These are phyloP conservation scores for Spergularia azorica DNA, from an alignment of 179 eudicot species.

Conservation along the genomic window DNA sequence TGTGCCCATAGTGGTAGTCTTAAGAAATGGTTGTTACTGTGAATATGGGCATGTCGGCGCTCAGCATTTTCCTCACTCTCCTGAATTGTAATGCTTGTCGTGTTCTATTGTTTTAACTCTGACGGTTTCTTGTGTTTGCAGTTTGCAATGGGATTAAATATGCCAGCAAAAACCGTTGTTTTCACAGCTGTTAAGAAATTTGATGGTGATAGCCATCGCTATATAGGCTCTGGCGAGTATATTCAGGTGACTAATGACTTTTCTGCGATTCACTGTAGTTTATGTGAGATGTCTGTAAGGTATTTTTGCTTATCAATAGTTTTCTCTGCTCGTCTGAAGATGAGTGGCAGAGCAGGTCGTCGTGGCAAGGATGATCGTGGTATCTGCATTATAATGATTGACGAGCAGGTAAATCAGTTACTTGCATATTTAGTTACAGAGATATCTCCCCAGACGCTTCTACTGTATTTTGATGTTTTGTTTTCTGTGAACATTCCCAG, in stretches of 20 bases:
- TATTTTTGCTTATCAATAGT: not conserved
- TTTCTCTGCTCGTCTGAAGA: slow-evolving; percentile 40
- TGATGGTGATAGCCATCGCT: slow-evolving; percentile 98
- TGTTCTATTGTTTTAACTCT: not conserved
- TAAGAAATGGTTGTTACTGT: not conserved
- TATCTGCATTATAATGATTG: slow-evolving; percentile 97
- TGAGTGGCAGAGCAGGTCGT: slow-evolving; percentile 99
- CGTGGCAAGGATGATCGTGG: slow-evolving; percentile 99
- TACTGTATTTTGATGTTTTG: too few species aligned
- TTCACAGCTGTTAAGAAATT: slow-evolving; percentile 93
- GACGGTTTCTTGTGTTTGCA: slow-evolving; percentile 31
- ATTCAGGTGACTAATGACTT: slow-evolving; percentile 83
- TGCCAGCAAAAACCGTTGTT: slow-evolving; percentile 99
- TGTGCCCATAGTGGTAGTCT: not conserved
- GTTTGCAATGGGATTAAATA: slow-evolving; percentile 99
- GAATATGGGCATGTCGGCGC: too few species aligned
- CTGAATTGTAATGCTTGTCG: not conserved
- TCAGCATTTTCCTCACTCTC: not conserved
- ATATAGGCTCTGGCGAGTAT: slow-evolving; percentile 97
- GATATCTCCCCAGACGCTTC: too few species aligned
- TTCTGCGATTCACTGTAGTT: slow-evolving; percentile 1
- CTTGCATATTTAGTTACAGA: not conserved
- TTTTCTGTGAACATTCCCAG: too few species aligned
- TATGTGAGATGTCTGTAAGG: slow-evolving; percentile 15
- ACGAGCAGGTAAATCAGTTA: slow-evolving; percentile 66